Percentiles rank a stretch among this genome's conserved stretches.
Conservation (phyloP, 177 flowering plant genomes). For the Vitis hybrid region DNA sequence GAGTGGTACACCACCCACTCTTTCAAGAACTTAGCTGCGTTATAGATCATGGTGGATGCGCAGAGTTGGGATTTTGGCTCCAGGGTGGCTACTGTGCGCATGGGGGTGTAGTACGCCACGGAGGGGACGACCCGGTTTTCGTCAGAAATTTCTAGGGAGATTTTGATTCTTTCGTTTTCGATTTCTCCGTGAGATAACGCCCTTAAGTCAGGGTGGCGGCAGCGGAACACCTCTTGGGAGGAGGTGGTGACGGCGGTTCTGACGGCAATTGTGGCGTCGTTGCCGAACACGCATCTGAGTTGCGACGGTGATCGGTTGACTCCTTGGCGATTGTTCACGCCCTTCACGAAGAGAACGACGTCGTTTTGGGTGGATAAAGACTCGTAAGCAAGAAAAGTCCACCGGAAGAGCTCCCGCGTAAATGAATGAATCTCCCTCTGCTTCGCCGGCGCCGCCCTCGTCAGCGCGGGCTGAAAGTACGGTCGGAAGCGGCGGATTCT, state of each 20-base stretch:
- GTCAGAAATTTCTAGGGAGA: conserved; percentile 41
- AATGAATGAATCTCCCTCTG: not conserved
- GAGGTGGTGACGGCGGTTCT: conserved; percentile 63
- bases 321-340: conserved; percentile 69
- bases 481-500: conserved; percentile 49
- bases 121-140: conserved; percentile 41
- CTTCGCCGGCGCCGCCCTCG: conserved; percentile 7
- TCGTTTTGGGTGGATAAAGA: conserved; percentile 59
- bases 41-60: conserved; percentile 82
- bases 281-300: conserved; percentile 61
- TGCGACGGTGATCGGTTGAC: conserved; percentile 39
- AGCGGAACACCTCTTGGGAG: conserved; percentile 81
- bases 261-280: conserved; percentile 24
- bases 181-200: not conserved
- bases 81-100: conserved; percentile 10
- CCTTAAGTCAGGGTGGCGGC: conserved; percentile 43
- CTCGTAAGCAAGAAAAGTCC: conserved; percentile 69
- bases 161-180: conserved; percentile 16
- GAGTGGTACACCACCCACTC: conserved; percentile 90
- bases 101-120: conserved; percentile 50
- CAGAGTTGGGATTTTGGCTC: conserved; percentile 46
- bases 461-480: conserved; percentile 43
- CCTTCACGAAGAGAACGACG: conserved; percentile 80
- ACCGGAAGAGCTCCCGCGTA: conserved; percentile 36
- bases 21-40: conserved; percentile 67